Conservation (phyloP, 2,329 filamentous ascomycete genomes). For the Sclerotinia nivalis region DNA sequence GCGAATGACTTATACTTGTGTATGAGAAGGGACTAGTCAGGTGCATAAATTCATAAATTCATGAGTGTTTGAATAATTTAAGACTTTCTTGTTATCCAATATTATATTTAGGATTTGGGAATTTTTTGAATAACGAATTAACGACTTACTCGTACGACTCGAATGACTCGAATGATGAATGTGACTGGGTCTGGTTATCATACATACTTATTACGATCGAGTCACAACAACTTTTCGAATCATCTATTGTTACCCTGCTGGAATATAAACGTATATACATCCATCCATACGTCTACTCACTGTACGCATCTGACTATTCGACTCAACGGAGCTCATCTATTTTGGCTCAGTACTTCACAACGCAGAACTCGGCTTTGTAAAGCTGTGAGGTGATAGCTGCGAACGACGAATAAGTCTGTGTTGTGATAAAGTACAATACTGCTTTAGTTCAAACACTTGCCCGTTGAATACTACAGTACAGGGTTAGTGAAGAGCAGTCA, state of each 20-base stretch:
- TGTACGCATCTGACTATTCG: neutral
- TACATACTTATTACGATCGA: neutral
- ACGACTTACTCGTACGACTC: neutral
- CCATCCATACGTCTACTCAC: neutral
- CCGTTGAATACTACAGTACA: neutral
- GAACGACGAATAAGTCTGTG: neutral
- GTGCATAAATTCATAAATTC: neutral
- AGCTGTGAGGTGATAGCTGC: neutral
- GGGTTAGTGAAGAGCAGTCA: neutral
- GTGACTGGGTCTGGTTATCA: neutral
- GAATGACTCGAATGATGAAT: neutral
- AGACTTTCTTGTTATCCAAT: neutral
- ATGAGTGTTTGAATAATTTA: neutral
- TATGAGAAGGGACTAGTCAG: neutral
- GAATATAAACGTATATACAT: neutral
- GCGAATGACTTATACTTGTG: neutral
- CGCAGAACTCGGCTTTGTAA: neutral
- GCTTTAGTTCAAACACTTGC: neutral
- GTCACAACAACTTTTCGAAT: neutral
- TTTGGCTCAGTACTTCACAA: neutral
- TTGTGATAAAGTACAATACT: neutral
- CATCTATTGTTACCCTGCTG: neutral
- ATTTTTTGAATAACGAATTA: neutral
- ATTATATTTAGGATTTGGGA: neutral
- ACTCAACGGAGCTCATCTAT: neutral